Percentiles rank a stretch among this genome's conserved stretches.
phyloP scores from a whole-genome alignment of 306 rosid genomes.

The Canavalia gladiata region DNA sequence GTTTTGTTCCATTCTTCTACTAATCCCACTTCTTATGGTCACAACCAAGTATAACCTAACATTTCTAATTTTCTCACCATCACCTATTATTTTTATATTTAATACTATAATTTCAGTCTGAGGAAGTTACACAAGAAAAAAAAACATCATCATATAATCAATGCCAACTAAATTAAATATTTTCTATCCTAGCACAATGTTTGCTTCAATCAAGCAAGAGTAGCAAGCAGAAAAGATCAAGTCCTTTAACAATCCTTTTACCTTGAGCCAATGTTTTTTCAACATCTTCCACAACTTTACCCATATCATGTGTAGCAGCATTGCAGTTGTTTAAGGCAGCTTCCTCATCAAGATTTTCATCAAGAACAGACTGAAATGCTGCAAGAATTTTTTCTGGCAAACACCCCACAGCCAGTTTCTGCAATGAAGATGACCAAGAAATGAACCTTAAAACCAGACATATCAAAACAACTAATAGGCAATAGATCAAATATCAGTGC shows the following conservation, averaged over 20 bases:
- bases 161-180: conserved; percentile 13
- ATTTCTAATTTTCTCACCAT: conserved; percentile 12
- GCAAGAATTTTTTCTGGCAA: conserved; percentile 84
- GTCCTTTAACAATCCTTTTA: conserved; percentile 43
- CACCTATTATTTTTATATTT: not conserved
- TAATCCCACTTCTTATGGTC: not conserved
- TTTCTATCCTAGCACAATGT: conserved; percentile 4
- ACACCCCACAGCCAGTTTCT: conserved; percentile 93
- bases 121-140: conserved; percentile 23
- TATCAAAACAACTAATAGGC: conserved; percentile 42
- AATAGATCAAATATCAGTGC: conserved; percentile 38
- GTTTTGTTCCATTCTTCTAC: conserved; percentile 9
- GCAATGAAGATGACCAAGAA: conserved; percentile 54
- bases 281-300: conserved; percentile 72
- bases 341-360: conserved; percentile 75
- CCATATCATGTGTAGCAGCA: conserved; percentile 55
- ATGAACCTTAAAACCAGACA: conserved; percentile 46
- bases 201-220: conserved; percentile 30
- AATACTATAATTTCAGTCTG: not conserved
- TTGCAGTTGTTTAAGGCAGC: conserved; percentile 71
- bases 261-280: conserved; percentile 76
- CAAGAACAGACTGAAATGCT: conserved; percentile 84
- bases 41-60: not conserved
- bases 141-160: not conserved
- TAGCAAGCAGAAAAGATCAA: conserved; percentile 30